A percentile compares a stretch with the other conserved stretches of the same genome.
Conservation (phyloP, 352 stramenopile genomes). For the Phytophthora brassicae region DNA sequence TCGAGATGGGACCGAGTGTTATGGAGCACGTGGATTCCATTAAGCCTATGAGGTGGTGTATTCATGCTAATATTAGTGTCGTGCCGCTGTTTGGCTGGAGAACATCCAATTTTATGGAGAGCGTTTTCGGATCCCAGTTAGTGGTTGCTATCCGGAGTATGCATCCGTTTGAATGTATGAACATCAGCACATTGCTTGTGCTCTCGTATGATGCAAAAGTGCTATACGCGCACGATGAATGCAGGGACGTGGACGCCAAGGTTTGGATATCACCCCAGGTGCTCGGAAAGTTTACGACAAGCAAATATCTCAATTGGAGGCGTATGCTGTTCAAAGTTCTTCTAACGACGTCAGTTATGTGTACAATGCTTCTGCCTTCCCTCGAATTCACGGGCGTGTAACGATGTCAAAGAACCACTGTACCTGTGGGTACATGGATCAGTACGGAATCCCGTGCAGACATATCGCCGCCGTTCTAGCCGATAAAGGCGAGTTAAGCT, state of each 20-base stretch:
- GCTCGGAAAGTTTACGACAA: neutral
- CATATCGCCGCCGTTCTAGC: no score
- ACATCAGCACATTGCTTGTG: no score
- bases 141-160: neutral
- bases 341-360: neutral
- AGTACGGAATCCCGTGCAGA: no score
- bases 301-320: neutral
- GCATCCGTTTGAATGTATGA: neutral
- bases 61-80: slow-evolving; percentile 5
- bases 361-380: neutral
- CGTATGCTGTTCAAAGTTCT: neutral
- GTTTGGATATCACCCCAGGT: neutral
- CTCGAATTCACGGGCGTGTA: no score
- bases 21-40: neutral
- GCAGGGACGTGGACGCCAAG: neutral
- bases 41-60: neutral
- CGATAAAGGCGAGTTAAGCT: no score
- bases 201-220: neutral
- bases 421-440: no score
- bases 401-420: no score
- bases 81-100: slow-evolving; percentile 2
- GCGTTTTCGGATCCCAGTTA: neutral
- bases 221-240: neutral
- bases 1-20: neutral
- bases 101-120: slow-evolving; percentile 13